Evolutionary conservation across 345 rosid genomes (phyloP).

Genomic region (Angophora floribunda): DNA sequence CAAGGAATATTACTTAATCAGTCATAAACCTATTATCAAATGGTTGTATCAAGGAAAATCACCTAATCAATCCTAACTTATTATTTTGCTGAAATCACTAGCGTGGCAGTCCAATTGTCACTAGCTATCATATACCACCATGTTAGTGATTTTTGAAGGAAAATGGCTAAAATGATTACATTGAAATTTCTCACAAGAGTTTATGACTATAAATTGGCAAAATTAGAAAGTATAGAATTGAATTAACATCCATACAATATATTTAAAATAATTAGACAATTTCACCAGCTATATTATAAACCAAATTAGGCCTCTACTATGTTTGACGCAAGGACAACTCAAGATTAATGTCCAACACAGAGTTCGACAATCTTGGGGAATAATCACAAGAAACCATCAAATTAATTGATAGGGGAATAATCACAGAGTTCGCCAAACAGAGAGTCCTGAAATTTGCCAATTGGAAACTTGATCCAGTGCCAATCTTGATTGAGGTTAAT

Average conservation of each 20-base stretch:
- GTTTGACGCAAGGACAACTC: background rate
- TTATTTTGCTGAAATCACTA: background rate
- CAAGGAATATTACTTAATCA: background rate
- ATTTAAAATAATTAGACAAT: background rate
- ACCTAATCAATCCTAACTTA: background rate
- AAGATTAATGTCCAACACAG: background rate
- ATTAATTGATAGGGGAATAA: background rate
- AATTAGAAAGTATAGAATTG: background rate
- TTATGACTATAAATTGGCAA: background rate
- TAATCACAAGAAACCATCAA: background rate
- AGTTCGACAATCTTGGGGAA: background rate
- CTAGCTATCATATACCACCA: fast-evolving
- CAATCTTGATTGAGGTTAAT: background rate
- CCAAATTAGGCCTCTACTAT: background rate
- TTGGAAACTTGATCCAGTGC: background rate
- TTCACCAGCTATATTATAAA: fast-evolving
- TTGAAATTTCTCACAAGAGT: background rate
- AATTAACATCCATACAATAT: background rate
- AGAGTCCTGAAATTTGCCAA: background rate
- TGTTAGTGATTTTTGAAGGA: too few species aligned
- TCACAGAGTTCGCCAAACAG: background rate
- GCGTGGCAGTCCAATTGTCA: too few species aligned
- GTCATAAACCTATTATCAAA: background rate
- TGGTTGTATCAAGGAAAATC: background rate
- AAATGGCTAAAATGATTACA: background rate